phyloP scores from a whole-genome alignment of 2,329 filamentous ascomycete genomes.

The Clonostachys rosea region DNA sequence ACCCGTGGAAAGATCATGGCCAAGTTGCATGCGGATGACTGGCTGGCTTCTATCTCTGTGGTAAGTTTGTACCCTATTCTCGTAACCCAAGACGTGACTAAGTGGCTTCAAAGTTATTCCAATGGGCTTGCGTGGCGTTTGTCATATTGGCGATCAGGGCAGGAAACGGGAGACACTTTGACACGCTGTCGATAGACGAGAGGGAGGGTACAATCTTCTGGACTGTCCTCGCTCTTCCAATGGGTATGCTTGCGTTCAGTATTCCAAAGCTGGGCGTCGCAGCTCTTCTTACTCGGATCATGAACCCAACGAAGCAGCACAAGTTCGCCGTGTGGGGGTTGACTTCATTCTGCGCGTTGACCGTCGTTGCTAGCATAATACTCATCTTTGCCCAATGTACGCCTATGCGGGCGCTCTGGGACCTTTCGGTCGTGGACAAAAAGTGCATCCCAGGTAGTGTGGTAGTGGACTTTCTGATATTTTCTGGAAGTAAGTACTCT shows the following conservation, averaged over 20 bases:
- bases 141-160: constrained; percentile 8
- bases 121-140: constrained; percentile 6
- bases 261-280: constrained; percentile 35
- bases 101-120: constrained; percentile 3
- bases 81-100: no score
- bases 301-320: constrained; percentile 28
- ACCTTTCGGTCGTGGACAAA: no score
- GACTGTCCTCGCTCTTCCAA: constrained; percentile 26
- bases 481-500: no score
- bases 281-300: constrained; percentile 25
- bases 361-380: constrained; percentile 22
- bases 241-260: constrained; percentile 29
- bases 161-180: constrained; percentile 12
- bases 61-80: neutral
- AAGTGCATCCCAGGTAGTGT: no score
- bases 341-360: constrained; percentile 16
- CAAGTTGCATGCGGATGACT: constrained; percentile 9
- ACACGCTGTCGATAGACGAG: constrained; percentile 4
- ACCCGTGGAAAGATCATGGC: constrained; percentile 5
- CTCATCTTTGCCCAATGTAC: constrained; percentile 35
- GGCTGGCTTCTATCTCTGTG: constrained; percentile 1
- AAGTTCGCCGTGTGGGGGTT: constrained; percentile 28
- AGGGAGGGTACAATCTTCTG: constrained; percentile 12
- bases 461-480: no score
- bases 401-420: constrained; percentile 13